Evolutionary conservation across 768 basidiomycete species (phyloP).

Genomic region (Suillus variegatus): DNA sequence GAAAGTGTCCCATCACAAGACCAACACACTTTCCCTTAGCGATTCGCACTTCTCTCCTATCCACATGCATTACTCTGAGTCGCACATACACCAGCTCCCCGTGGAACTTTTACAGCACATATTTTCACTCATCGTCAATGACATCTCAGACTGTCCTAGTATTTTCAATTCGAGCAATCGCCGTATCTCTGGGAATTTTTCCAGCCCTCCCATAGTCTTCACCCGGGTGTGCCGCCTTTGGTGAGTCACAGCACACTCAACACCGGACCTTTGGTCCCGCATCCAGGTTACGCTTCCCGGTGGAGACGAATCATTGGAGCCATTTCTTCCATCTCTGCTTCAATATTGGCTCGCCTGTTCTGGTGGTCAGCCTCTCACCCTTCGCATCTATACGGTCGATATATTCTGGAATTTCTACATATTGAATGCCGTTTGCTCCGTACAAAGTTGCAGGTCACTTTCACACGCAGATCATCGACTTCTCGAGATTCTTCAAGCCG

Average conservation of each 20-base stretch:
- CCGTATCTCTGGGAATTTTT: background rate
- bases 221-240: background rate
- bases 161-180: background rate
- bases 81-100: background rate
- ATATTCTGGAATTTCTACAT: no score
- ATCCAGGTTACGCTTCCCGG: background rate
- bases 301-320: background rate
- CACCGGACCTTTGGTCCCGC: background rate
- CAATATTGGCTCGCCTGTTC: background rate
- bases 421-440: no score
- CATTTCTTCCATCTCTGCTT: background rate
- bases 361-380: background rate
- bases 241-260: background rate
- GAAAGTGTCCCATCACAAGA: background rate
- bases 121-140: background rate
- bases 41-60: background rate
- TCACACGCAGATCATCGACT: background rate
- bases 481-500: background rate
- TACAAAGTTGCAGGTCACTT: background rate
- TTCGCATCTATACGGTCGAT: background rate
- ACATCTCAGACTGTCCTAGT: background rate
- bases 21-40: background rate
- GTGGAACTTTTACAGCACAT: background rate
- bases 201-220: background rate
- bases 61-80: background rate